Percentiles rank a stretch among this genome's conserved stretches.
Evolutionary conservation across 169 alveolate species (phyloP).

Genomic region (Amoebophrya sp.): DNA sequence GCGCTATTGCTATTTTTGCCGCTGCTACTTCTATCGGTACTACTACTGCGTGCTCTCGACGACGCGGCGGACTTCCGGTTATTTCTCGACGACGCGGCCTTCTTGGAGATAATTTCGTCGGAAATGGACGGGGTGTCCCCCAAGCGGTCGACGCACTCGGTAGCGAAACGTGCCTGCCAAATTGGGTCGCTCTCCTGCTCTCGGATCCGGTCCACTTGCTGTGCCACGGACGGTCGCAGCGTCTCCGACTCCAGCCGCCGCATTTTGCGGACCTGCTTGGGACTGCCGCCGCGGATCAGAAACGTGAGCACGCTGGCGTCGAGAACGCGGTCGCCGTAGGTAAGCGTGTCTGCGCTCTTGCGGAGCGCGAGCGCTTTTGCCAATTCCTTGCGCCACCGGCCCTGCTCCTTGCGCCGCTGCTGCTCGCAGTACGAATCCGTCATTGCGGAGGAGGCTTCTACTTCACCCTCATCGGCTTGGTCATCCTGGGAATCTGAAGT

Average conservation of each 20-base stretch:
- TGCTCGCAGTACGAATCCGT: neutral
- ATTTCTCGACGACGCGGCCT: no score
- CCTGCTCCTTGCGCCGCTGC: neutral
- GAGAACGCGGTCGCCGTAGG: neutral
- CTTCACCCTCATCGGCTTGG: no score
- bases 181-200: neutral
- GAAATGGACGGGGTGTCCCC: no score
- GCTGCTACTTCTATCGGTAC: no score
- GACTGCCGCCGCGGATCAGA: neutral
- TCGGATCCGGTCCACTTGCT: neutral
- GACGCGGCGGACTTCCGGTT: no score
- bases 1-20: no score
- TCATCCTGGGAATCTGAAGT: no score
- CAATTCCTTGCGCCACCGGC: neutral
- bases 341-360: neutral
- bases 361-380: neutral
- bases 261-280: neutral
- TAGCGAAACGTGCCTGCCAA: neutral
- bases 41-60: no score
- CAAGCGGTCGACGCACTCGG: neutral
- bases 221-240: neutral
- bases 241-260: neutral
- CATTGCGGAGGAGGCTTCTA: no score
- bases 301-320: neutral
- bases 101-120: no score